Percentiles rank a stretch among this genome's conserved stretches.
Conservation (phyloP, 805 yeast genomes). For the Novakomyces olei region DNA sequence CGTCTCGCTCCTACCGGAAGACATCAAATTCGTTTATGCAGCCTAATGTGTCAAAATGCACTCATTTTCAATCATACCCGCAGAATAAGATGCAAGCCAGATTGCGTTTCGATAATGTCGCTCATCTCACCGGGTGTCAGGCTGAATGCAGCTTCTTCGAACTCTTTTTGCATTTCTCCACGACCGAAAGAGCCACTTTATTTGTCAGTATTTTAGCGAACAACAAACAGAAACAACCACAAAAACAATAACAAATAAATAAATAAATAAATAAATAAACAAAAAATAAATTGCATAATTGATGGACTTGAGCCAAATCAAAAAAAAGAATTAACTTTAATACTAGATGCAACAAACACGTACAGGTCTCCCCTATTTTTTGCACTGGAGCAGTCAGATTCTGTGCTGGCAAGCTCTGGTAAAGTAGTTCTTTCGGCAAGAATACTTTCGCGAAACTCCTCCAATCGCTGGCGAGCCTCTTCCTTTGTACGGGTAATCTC, state of each 20-base stretch:
- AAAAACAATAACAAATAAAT: no score
- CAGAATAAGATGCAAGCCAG: slow-evolving; percentile 76
- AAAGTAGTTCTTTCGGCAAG: slow-evolving; percentile 43
- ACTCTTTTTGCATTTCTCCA: slow-evolving; percentile 89
- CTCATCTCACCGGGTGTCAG: slow-evolving; percentile 67
- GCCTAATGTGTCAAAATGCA: no score
- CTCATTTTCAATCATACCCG: slow-evolving; percentile 38
- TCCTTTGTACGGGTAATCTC: slow-evolving; percentile 60
- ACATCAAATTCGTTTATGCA: no score
- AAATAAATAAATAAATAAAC: no score
- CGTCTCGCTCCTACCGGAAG: no score
- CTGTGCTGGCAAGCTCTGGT: slow-evolving; percentile 52
- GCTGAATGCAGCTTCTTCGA: slow-evolving; percentile 69
- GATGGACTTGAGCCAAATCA: no score
- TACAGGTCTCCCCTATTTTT: slow-evolving; percentile 66
- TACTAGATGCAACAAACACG: not conserved
- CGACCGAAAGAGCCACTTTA: slow-evolving; percentile 48
- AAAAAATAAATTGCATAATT: no score
- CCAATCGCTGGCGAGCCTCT: slow-evolving; percentile 46
- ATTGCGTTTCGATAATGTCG: slow-evolving; percentile 65
- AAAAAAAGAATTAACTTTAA: not conserved
- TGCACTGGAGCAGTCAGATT: slow-evolving; percentile 76
- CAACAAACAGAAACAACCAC: not conserved
- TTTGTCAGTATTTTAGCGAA: not conserved
- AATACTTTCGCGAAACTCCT: slow-evolving; percentile 34